phyloP scores from a whole-genome alignment of 768 basidiomycete species.

The Lactarius sp. region DNA sequence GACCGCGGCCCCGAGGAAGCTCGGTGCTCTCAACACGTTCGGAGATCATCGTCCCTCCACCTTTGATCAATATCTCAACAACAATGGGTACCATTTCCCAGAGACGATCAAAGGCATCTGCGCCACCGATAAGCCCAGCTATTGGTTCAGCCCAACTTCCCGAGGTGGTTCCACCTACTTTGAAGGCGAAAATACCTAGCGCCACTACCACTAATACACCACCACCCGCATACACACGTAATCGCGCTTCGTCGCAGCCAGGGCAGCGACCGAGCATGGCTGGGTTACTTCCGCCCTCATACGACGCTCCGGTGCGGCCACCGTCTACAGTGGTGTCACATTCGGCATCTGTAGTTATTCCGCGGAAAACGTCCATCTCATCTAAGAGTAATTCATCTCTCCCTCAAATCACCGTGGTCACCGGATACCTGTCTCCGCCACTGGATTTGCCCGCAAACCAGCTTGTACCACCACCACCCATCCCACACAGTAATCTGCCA shows the following conservation, averaged over 20 bases:
- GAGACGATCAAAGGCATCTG: conserved; percentile 61
- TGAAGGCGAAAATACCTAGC: conserved; percentile 37
- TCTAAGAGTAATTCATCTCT: conserved; percentile 47
- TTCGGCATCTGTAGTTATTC: conserved; percentile 36
- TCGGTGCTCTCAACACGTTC: conserved; percentile 40
- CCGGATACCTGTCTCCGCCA: conserved; percentile 44
- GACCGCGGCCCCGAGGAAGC: conserved; percentile 53
- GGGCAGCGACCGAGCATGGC: conserved; percentile 50
- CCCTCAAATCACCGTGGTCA: conserved; percentile 47
- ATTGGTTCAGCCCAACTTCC: conserved; percentile 13
- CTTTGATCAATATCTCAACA: conserved; percentile 55
- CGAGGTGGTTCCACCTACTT: conserved; percentile 29
- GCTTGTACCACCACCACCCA: conserved; percentile 44
- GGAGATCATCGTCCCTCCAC: conserved; percentile 29
- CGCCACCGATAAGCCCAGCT: conserved; percentile 41
- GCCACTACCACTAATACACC: neutral
- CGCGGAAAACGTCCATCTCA: conserved; percentile 59
- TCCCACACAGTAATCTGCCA: conserved; percentile 53
- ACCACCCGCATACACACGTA: conserved; percentile 36
- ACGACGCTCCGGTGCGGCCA: conserved; percentile 48
- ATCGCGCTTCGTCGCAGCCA: conserved; percentile 73
- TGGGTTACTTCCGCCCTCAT: conserved; percentile 49
- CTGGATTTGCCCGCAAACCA: conserved; percentile 29
- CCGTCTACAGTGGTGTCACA: conserved; percentile 36
- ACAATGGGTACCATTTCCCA: conserved; percentile 62